Percentiles rank a stretch among this genome's conserved stretches.
Conservation (phyloP, 1,139 yeast species). For the Nakaseomyces sp. region DNA sequence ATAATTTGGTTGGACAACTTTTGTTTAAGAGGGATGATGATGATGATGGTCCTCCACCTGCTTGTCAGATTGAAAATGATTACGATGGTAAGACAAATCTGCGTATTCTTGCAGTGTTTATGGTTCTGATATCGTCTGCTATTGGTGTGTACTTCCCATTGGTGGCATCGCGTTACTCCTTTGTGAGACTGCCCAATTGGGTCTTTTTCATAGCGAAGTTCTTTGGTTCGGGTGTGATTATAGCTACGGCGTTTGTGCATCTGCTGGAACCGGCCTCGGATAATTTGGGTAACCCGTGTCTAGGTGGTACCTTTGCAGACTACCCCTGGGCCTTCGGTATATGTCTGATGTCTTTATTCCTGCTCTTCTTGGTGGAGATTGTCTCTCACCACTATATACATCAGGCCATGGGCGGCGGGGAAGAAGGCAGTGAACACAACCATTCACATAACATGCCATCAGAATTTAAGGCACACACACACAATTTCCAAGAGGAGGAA, state of each 20-base stretch:
- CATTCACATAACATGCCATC: conserved; percentile 2
- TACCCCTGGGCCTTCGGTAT: conserved; percentile 62
- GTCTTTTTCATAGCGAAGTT: conserved; percentile 63
- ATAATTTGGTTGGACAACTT: background rate
- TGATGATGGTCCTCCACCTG: background rate
- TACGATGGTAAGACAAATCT: conserved; percentile 39
- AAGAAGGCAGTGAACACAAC: conserved; percentile 4
- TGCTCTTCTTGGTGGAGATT: conserved; percentile 47
- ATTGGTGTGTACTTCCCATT: conserved; percentile 56
- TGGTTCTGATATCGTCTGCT: conserved; percentile 46
- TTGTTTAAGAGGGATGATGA: background rate
- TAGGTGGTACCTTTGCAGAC: conserved; percentile 45
- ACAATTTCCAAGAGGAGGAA: background rate
- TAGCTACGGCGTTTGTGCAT: conserved; percentile 85
- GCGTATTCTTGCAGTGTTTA: conserved; percentile 56
- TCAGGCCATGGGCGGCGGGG: conserved; percentile 8
- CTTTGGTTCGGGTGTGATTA: conserved; percentile 88
- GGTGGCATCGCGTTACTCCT: conserved; percentile 45
- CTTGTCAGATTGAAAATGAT: conserved; percentile 20
- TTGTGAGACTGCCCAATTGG: conserved; percentile 47
- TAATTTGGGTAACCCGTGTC: conserved; percentile 43
- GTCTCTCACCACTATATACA: conserved; percentile 41
- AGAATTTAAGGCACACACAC: background rate
- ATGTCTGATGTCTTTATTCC: conserved; percentile 45
- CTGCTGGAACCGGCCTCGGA: conserved; percentile 70